A percentile compares a stretch with the other conserved stretches of the same genome.
These are phyloP conservation scores for Xylaria bambusicola DNA, from an alignment of 495 filamentous ascomycete genomes.

Conservation along the genomic window DNA sequence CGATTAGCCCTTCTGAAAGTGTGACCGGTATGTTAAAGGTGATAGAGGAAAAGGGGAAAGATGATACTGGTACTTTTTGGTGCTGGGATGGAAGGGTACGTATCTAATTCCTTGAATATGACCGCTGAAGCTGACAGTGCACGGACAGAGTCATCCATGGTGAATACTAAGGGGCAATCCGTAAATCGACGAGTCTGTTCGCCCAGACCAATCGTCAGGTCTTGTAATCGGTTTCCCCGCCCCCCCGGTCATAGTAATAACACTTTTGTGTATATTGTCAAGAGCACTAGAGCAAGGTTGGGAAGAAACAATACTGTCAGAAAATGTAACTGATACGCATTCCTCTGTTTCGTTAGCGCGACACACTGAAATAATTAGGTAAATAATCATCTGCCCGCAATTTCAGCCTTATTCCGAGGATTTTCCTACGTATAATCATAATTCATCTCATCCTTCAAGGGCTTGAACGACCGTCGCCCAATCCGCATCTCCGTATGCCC, in stretches of 20 bases:
- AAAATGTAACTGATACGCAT: too few species aligned
- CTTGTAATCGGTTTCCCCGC: too few species aligned
- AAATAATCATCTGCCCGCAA: too few species aligned
- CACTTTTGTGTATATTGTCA: too few species aligned
- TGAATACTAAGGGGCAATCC: background rate
- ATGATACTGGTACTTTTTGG: conserved; percentile 11
- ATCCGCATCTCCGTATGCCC: conserved; percentile 43
- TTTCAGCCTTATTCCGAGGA: too few species aligned
- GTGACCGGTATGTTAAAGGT: conserved; percentile 2
- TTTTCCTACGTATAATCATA: too few species aligned
- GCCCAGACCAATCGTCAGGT: too few species aligned
- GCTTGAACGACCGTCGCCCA: conserved; percentile 52
- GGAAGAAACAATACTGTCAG: too few species aligned
- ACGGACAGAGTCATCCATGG: conserved; percentile 7
- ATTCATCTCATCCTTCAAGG: conserved; percentile 20
- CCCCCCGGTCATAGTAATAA: too few species aligned
- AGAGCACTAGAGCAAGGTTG: too few species aligned
- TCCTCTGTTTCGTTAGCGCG: too few species aligned
- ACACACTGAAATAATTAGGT: too few species aligned
- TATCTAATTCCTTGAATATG: background rate
- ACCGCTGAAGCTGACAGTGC: background rate
- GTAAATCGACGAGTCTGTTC: background rate
- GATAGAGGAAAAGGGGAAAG: conserved; percentile 3
- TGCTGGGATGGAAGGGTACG: conserved; percentile 14
- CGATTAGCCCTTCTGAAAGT: conserved; percentile 2